These are phyloP conservation scores for Plantago lanceolata DNA, from an alignment of 305 asterid genomes.

Conservation along the genomic window DNA sequence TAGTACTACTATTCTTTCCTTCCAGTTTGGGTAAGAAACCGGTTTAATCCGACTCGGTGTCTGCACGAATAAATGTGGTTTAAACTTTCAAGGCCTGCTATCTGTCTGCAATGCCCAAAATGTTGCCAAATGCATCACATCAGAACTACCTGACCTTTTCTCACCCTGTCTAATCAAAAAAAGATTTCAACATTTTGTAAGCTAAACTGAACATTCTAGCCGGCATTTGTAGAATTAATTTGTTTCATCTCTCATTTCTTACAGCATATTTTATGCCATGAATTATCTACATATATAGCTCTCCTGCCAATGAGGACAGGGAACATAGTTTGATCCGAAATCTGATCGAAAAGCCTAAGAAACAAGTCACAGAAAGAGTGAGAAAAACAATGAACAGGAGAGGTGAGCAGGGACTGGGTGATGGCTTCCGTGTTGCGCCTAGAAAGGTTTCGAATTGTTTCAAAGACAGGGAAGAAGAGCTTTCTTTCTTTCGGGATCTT, in stretches of 20 bases:
- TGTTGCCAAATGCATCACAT: slow-evolving; percentile 4
- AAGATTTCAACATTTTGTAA: too few relatives aligned
- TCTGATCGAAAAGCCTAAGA: background rate
- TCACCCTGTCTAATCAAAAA: background rate
- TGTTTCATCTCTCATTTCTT: background rate
- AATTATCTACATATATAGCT: background rate
- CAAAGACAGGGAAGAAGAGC: slow-evolving; percentile 65
- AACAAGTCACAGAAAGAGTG: too few relatives aligned
- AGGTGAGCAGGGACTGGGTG: slow-evolving; percentile 9
- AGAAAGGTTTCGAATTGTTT: slow-evolving; percentile 29
- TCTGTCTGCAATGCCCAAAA: background rate
- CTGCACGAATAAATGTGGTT: too few relatives aligned
- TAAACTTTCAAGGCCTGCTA: too few relatives aligned
- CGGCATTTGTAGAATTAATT: background rate
- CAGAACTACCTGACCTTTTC: background rate
- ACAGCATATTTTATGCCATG: background rate
- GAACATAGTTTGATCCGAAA: slow-evolving; percentile 4
- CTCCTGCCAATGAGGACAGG: background rate
- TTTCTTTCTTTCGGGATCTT: slow-evolving; percentile 54
- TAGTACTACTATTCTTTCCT: too few relatives aligned
- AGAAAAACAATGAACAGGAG: slow-evolving; percentile 24
- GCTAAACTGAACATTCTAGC: background rate
- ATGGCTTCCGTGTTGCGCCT: slow-evolving; percentile 9
- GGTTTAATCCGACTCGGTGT: too few relatives aligned
- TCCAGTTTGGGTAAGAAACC: too few relatives aligned